Conservation (phyloP, 2,329 filamentous ascomycete genomes). For the Colletotrichum sojae region DNA sequence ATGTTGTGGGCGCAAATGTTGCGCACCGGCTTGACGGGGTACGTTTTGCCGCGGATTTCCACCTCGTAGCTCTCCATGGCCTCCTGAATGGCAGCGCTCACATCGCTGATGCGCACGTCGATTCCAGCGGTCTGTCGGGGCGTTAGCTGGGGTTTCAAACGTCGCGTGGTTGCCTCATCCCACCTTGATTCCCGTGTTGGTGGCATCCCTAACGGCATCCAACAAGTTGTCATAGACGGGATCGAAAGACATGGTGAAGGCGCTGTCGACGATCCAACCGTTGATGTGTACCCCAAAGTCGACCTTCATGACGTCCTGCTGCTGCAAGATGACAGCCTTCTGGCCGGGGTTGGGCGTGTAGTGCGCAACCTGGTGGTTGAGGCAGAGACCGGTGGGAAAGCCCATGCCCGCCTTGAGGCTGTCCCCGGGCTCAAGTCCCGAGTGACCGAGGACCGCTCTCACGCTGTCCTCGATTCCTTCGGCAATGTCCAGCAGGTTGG, state of each 20-base stretch:
- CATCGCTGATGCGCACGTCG: conserved; percentile 89
- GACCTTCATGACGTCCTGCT: conserved; percentile 85
- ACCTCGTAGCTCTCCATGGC: conserved; percentile 95
- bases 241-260: conserved; percentile 85
- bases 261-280: conserved; percentile 84
- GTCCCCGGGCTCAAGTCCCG: conserved; percentile 83
- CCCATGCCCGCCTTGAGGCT: conserved; percentile 85
- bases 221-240: conserved; percentile 82
- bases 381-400: conserved; percentile 86
- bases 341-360: conserved; percentile 91
- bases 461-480: conserved; percentile 90
- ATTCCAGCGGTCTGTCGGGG: conserved; percentile 75
- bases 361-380: conserved; percentile 89
- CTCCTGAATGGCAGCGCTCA: conserved; percentile 88
- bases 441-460: conserved; percentile 81
- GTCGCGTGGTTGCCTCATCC: rapidly evolving
- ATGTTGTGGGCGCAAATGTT: conserved; percentile 94
- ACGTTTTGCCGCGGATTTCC: conserved; percentile 82
- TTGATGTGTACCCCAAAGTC: conserved; percentile 88
- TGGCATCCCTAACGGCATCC: conserved; percentile 80
- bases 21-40: conserved; percentile 87
- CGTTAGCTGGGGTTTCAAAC: neutral
- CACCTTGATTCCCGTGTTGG: conserved; percentile 84
- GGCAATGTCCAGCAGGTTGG: conserved; percentile 84
- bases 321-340: conserved; percentile 76